Percentiles rank a stretch among this genome's conserved stretches.
phyloP scores from a whole-genome alignment of 2,329 filamentous ascomycete species.

The Phoma herbarum region DNA sequence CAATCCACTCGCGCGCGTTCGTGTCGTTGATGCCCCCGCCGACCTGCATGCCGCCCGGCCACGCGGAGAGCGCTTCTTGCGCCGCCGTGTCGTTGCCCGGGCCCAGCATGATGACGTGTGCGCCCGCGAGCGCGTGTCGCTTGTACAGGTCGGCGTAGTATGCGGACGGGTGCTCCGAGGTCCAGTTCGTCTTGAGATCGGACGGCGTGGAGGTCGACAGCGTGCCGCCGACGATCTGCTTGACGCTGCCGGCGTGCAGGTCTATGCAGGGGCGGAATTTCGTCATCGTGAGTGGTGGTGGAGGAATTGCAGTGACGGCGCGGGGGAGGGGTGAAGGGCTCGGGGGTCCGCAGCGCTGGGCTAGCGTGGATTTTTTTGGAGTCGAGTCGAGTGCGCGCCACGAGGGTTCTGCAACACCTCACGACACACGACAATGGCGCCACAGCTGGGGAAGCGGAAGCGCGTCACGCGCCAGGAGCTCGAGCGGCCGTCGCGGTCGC shows the following conservation, averaged over 20 bases:
- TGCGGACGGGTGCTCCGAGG: conserved; percentile 81
- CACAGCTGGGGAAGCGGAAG: conserved; percentile 58
- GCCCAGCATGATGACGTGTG: conserved; percentile 96
- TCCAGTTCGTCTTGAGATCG: conserved; percentile 85
- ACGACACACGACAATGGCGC: conserved; percentile 46
- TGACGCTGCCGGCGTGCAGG: conserved; percentile 95
- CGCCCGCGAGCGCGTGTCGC: conserved; percentile 75
- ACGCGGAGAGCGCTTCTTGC: conserved; percentile 76
- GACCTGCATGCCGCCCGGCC: conserved; percentile 84
- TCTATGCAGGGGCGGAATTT: conserved; percentile 96
- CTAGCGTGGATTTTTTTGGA: conserved; percentile 20
- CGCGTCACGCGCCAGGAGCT: conserved; percentile 48
- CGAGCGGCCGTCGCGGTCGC: conserved; percentile 37
- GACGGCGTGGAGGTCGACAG: conserved; percentile 57
- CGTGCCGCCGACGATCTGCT: conserved; percentile 97
- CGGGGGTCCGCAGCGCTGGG: conserved; percentile 33
- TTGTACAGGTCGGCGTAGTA: conserved; percentile 86
- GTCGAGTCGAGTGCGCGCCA: background rate
- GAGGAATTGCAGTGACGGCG: conserved; percentile 14
- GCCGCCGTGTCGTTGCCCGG: conserved; percentile 85
- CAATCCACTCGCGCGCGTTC: conserved; percentile 88
- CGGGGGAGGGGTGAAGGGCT: conserved; percentile 29
- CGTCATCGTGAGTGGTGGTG: conserved; percentile 69
- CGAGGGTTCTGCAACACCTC: background rate
- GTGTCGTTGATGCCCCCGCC: conserved; percentile 90